Percentiles rank a stretch among this genome's conserved stretches.
phyloP scores from a whole-genome alignment of 805 yeast genomes.

The Wickerhamiella slavikovae region DNA sequence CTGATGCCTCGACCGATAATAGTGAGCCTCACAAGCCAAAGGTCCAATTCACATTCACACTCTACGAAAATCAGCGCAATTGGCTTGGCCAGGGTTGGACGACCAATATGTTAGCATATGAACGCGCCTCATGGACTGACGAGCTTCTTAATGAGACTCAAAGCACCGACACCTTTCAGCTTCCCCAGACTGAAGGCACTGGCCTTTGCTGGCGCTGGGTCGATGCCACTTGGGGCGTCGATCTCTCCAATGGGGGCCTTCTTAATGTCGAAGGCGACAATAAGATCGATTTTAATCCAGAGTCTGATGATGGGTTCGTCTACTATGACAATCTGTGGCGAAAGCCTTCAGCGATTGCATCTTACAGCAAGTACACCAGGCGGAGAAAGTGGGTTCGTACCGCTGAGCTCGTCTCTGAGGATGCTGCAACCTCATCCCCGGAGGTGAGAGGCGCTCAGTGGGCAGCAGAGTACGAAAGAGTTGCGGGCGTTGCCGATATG shows the following conservation, averaged over 20 bases:
- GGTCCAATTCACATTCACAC: constrained; percentile 53
- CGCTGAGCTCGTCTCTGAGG: constrained; percentile 45
- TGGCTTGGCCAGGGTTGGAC: constrained; percentile 99
- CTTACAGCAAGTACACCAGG: constrained; percentile 78
- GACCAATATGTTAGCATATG: constrained; percentile 70
- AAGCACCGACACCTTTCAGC: constrained; percentile 52
- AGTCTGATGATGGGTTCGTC: constrained; percentile 64
- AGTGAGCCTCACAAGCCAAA: too few species aligned
- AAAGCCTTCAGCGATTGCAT: constrained; percentile 68
- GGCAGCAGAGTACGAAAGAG: too few species aligned
- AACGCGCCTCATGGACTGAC: constrained; percentile 93
- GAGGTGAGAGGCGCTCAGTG: too few species aligned
- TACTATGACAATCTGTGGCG: constrained; percentile 92
- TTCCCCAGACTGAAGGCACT: constrained; percentile 51
- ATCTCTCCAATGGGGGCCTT: constrained; percentile 73
- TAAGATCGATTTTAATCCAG: constrained; percentile 34
- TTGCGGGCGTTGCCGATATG: too few species aligned
- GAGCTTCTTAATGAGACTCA: constrained; percentile 77
- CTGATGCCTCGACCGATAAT: too few species aligned
- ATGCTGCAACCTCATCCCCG: too few species aligned
- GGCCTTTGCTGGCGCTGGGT: constrained; percentile 90
- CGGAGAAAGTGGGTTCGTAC: constrained; percentile 92
- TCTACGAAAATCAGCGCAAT: constrained; percentile 86
- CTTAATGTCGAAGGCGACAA: constrained; percentile 33
- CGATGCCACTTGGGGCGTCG: constrained; percentile 80